Evolutionary conservation across 306 rosid genomes (phyloP), one percentile per base, ranked within the genome.

Genomic region (Acacia confusa): DNA sequence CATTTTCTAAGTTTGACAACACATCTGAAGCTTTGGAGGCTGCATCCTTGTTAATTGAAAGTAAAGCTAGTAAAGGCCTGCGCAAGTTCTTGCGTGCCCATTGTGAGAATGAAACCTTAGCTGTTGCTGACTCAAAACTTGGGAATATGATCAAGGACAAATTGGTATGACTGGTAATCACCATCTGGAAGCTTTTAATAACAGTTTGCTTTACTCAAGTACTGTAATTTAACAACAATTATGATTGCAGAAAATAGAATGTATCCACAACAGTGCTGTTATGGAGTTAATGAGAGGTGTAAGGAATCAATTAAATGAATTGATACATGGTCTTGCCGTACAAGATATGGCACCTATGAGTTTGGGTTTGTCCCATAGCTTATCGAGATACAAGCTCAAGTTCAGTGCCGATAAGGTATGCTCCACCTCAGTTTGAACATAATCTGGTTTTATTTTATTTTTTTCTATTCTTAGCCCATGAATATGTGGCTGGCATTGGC

Each of bases 281-380:
- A 95, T 95, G 99, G 99, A 93, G 84, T 87, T 95, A 87, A 91
- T 93, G 88, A 89, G 98, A 84, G 99, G 99, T 32, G 86, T 95
- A 19, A 88, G 99, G 84, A 77, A 82, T 83, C 99, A 93, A 83
- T 79, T 95, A 86, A 88, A 83, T 57, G 99, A 95, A 38, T 92
- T 95, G 72, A 86, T 93, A 78, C 72, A 90, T 0, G 98, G 99
- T 75, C 88, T 93, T 7, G 93, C 92, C 38, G 93, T 89, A 65
- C 96, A 95, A 82, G 99, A 95, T 80, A 77, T 93, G 93, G 93
- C 97, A 9, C 99, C 99, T 10, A 95, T 95, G 99, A 92, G 94
- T 87, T 84, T 95, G 89, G 99, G 98, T 72, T 87, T 95, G 72
- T 95, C 99, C 78, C 98, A 95, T 67, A 95, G 99, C 85, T 85